Conservation (phyloP, 1,284 basidiomycete genomes). For the Tylopilus sp. region DNA sequence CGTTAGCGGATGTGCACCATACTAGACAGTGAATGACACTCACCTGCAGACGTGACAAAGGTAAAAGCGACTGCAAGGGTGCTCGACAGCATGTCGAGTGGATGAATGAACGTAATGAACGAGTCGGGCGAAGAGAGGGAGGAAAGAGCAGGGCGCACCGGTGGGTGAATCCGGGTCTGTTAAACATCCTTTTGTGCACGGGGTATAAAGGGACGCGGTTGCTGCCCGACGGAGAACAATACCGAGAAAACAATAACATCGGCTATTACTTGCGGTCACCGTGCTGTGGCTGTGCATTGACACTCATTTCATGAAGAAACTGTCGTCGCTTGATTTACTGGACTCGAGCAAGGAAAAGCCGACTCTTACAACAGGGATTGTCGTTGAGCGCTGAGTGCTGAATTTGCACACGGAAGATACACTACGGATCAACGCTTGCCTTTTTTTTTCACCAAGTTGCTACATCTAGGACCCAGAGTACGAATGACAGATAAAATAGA, state of each 20-base stretch:
- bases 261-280: conserved; percentile 3
- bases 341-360: too few relatives aligned
- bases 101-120: conserved; percentile 30
- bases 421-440: too few relatives aligned
- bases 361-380: too few relatives aligned
- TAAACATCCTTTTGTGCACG: conserved; percentile 24
- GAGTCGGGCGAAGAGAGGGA: conserved; percentile 22
- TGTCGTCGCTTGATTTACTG: too few relatives aligned
- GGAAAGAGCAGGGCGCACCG: conserved; percentile 24
- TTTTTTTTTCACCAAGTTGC: too few relatives aligned
- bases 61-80: conserved; percentile 43
- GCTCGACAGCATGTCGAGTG: conserved; percentile 44
- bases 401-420: too few relatives aligned
- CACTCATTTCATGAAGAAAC: too few relatives aligned
- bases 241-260: conserved; percentile 29
- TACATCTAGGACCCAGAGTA: too few relatives aligned
- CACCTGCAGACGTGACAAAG: conserved; percentile 47
- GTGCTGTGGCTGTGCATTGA: conserved; percentile 15
- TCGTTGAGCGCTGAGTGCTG: too few relatives aligned
- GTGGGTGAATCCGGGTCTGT: conserved; percentile 2
- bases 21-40: conserved; percentile 20
- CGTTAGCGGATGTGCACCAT: conserved; percentile 1
- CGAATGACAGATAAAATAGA: neutral
- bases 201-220: conserved; percentile 29
- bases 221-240: conserved; percentile 27